Evolutionary conservation across 2,329 filamentous ascomycete species (phyloP), one percentile per base, ranked within the genome.

Genomic region (Cytospora schulzeri): DNA sequence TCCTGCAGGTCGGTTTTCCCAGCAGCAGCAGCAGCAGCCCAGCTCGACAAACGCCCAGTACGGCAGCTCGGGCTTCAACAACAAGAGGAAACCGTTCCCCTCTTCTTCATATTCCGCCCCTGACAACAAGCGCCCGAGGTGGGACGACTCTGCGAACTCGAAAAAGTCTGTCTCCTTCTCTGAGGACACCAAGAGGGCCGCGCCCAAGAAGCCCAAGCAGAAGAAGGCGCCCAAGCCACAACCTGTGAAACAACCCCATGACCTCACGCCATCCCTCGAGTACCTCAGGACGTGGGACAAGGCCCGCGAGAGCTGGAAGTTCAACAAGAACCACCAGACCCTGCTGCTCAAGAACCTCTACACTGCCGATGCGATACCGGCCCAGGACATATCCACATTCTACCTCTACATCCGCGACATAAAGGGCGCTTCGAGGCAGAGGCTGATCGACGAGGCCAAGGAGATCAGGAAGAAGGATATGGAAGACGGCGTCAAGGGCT

Each of bases 311-410:
- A 82, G 81, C 70, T 98, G 94, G 94, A 97, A 97, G 76, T 98
- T 97, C 81, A 96, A 96, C 80, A 97, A 97, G 79, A 93, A 92
- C 70, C 88, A 92, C 73, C 93, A 97, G 76, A 91, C 89, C 61
- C 87, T 91, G 70, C 81, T 97, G 15, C 85, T 97, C 73, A 94
- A 95, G 76, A 88, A 96, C 79, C 79, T 91, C 54, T 91, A 96
- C 74, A 88, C 91, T 69, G 78, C 87, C 68, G 85, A 88, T 70
- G 84, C 85, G 67, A 85, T 97, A 52, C 91, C 93, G 0, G 78
- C 88, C 19, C 79, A 84, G 65, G 86, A 94, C 76, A 88, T 91
- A 65, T 78, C 85, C 55, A 82, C 87, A 26, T 86, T 97, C 51
- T 86, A 90, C 73, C 83, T 86, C 59, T 98, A 97, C 78, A 86